A percentile compares a stretch with the other conserved stretches of the same genome.
phyloP scores from a whole-genome alignment of 75 land plant genomes.

The Cunninghamia lanceolata region DNA sequence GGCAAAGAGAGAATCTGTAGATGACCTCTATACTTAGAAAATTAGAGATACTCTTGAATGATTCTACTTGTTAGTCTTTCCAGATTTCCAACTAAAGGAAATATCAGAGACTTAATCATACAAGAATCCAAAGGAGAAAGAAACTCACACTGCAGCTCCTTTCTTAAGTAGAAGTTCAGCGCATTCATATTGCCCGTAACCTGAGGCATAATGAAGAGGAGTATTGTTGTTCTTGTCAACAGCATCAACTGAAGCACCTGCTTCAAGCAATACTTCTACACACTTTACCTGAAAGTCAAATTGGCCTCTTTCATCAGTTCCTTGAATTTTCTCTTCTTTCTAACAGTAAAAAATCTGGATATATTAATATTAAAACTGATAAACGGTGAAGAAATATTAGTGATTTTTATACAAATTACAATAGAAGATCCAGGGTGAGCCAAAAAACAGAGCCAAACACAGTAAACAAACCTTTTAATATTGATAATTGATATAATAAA shows the following conservation, averaged over 20 bases:
- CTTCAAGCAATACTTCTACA: constrained; percentile 36
- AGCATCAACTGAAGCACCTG: constrained; percentile 37
- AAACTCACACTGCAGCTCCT: constrained; percentile 41
- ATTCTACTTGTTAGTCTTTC: background rate
- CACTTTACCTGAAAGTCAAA: constrained; percentile 20
- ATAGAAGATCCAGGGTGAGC: background rate
- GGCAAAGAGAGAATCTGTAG: background rate
- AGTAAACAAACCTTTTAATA: background rate
- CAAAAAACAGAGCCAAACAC: background rate
- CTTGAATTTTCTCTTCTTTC: no score
- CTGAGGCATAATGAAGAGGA: constrained; percentile 20
- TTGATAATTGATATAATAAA: no score
- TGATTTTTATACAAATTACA: background rate
- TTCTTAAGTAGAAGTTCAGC: constrained; percentile 35
- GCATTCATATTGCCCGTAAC: constrained; percentile 29
- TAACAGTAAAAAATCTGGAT: background rate
- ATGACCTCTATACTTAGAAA: background rate
- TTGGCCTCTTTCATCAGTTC: constrained; percentile 3
- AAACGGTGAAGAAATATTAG: background rate
- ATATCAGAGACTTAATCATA: background rate
- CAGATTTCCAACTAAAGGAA: background rate
- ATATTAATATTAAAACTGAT: background rate
- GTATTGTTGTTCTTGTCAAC: constrained; percentile 18
- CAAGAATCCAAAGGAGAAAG: background rate
- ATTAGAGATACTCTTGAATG: background rate